Evolutionary conservation across 2,329 filamentous ascomycete genomes (phyloP), one percentile per base, ranked within the genome.

Genomic region (Lasiodiplodia sp.): DNA sequence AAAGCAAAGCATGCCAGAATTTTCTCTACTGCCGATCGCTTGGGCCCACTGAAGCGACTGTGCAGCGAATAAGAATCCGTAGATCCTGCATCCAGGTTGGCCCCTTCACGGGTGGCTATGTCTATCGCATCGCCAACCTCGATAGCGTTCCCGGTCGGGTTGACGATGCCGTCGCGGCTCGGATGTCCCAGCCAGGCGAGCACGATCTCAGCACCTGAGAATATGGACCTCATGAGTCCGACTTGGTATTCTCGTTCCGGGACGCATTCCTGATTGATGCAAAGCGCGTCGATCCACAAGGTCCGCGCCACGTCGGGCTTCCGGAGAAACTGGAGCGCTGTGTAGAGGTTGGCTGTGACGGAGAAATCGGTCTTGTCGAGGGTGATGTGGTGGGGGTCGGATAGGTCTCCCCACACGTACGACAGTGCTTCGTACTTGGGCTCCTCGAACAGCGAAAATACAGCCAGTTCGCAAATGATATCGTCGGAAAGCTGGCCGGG

Each of bases 211-310:
- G 47, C 47, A 51, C 8, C 14, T n/a, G 16, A 10, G 18, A n/a
- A 51, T 51, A 71, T 71, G 2, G 38, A 14, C 2, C 53, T 23
- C 70, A 71, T 71, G 12, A 38, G 23, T 1, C 34, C 37, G 16
- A 71, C 69, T n/a, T 71, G 70, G 12, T 34, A 38, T 16, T 31
- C 55, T 16, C 58, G 44, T 37, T 71, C 69, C 14, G 38, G 4
- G n/a, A 44, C 11, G 62, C 69, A 51, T 7, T 23, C 38, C 55
- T 71, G 70, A 44, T 71, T 53, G 28, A 70, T 71, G 66, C 70
- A 70, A 16, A 71, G 44, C 12, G 60, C 58, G 47, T 71, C 69
- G 25, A 68, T 55, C 70, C 70, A 71, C 57, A 75, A 7, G 40
- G 10, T 53, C 68, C 58, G 58, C 52, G 71, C 58, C 23, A 57